A percentile compares a stretch with the other conserved stretches of the same genome.
phyloP scores from a whole-genome alignment of 805 yeast species.

The Candida loeiensis region DNA sequence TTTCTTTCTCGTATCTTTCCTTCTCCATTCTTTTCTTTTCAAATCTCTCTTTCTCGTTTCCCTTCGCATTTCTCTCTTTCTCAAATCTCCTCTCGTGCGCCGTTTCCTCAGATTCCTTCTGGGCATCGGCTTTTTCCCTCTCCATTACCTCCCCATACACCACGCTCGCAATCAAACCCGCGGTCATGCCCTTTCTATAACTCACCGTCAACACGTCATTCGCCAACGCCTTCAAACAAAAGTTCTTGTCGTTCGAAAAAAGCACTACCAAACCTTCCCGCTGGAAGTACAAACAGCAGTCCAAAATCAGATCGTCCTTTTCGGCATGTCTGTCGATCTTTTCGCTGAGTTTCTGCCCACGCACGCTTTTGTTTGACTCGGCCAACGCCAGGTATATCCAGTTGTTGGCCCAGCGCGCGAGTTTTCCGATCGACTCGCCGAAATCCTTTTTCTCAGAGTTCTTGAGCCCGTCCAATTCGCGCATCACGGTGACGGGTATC shows the following conservation, averaged over 20 bases:
- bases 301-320: slow-evolving; percentile 82
- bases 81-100: not conserved
- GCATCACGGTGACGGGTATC: slow-evolving; percentile 66
- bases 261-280: slow-evolving; percentile 48
- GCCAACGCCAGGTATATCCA: slow-evolving; percentile 72
- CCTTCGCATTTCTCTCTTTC: not conserved
- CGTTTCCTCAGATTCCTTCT: not conserved
- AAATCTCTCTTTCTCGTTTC: not conserved
- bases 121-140: slow-evolving; percentile 12
- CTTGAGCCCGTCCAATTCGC: slow-evolving; percentile 84
- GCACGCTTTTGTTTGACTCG: slow-evolving; percentile 43
- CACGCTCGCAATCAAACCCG: slow-evolving; percentile 39
- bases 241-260: slow-evolving; percentile 78
- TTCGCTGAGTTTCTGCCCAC: slow-evolving; percentile 64
- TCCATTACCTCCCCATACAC: slow-evolving; percentile 34
- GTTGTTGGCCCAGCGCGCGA: slow-evolving; percentile 70
- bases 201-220: slow-evolving; percentile 65
- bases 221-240: slow-evolving; percentile 72
- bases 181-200: slow-evolving; percentile 43
- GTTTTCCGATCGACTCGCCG: slow-evolving; percentile 43
- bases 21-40: too few relatives aligned
- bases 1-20: too few relatives aligned
- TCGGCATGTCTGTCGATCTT: slow-evolving; percentile 39
- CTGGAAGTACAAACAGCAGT: slow-evolving; percentile 71
- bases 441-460: slow-evolving; percentile 27